Base-by-base conservation (phyloP, 176 grass and related monocot genomes). In the Miscanthus lutarioriparius region DNA sequence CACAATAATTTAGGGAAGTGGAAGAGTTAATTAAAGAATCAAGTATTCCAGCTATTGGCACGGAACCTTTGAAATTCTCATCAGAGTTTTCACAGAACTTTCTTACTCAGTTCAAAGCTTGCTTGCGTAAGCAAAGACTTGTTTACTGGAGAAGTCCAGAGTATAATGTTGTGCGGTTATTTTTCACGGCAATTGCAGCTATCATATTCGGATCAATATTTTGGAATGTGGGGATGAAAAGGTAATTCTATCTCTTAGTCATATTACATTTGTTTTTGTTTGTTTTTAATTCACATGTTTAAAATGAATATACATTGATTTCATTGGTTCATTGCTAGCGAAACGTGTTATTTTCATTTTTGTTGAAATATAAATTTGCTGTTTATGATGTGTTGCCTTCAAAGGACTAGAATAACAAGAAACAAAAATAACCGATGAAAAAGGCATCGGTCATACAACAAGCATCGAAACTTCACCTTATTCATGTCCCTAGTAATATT, bases 121-220 rank as follows among this genome's bases (percentile, higher is more conserved):
- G 92, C 81, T 70, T 78, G 28, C 77, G 33, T 26, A 94, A 94
- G 72, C 89, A 94, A 91, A 85, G 84, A 45, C 84, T 94, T 76
- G 59, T 94, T 78, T 94, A 94, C 67, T 94, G 92, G 92, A 91
- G 92, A 78, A 94, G 92, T 61, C 92, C 92, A 72, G 80, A 83
- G 74, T 94, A 94, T 53, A 94, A 91, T 89, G 92, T 49, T 8
- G 61, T 94, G 33, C 87, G 92, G 12, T 72, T 94, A 43, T 87
- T 87, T 83, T 94, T 89, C 74, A 91, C 92, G 64, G 35, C 87
- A 72, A 58, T 91, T 30, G 67, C 87, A 59, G 82, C 89, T 30
- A 9, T 89, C 44, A 91, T 94, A 80, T 89, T 91, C 67, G 92
- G 92, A 10, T 85, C 92, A 32, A 74, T 94, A 65, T 94, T 94